Evolutionary conservation across 192 early-diverging fungal species (phyloP), one percentile per base, ranked within the genome.

Genomic region (Rhizophlyctis rosea): DNA sequence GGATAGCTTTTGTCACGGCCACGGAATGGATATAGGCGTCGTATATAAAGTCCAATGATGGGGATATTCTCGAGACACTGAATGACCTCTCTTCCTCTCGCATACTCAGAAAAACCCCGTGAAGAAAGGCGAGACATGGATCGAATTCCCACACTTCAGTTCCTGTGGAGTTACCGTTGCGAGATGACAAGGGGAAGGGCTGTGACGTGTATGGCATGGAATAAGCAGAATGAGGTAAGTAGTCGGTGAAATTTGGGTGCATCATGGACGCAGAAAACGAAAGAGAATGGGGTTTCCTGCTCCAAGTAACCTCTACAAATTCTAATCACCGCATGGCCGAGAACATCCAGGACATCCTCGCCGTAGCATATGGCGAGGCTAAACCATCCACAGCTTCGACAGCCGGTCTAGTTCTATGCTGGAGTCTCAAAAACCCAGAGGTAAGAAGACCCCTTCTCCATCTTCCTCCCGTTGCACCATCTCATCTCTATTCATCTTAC

Each of bases 401-500:
- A 4, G 50, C 73, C 14, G 83, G 83, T 0, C 57, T 85, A 23
- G 63, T 85, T 25, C 55, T 81, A 14, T 81, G 78, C 54, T 85
- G 83, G 83, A 77, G 73, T 7, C 44, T 74, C 13, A 83, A 83
- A 34, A 85, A 85, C 52, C 79, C 79, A 1, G 83, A 85, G 65
- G 79, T 83, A 34, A n/a, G 63, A 14, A 14, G 23, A 31, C 1
- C 54, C 16, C 32, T 34, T 5, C 7, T 24, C 13, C 5, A 52
- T 52, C 50, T 52, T 58, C 2, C 31, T 16, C 29, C 18, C n/a
- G n/a, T n/a, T n/a, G n/a, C n/a, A n/a, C n/a, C n/a, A n/a, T n/a
- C n/a, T n/a, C n/a, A n/a, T 36, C 27, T 36, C 34, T 44, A 32
- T 39, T 35, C 18, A 29, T 23, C 50, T 54, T 24, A 54, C 34